Evolutionary conservation across 495 filamentous ascomycete genomes (phyloP), one percentile per base, ranked within the genome.

Genomic region (Tuber microsphaerosporum): DNA sequence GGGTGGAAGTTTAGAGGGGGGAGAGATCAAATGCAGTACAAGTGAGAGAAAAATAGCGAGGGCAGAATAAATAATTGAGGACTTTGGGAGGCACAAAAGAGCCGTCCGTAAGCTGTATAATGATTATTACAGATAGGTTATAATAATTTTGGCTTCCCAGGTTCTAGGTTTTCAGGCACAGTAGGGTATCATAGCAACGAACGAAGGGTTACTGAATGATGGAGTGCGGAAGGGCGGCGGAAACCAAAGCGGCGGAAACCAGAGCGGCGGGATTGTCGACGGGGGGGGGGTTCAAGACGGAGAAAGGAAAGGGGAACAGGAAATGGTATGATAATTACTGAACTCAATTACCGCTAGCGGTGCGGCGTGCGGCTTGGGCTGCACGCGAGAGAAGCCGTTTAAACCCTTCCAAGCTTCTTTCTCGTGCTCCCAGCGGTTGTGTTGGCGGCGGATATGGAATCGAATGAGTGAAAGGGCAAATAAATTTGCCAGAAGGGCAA

Each of bases 281-380:
- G 44, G 71, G 71, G 61, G 44, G 71, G 71, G 61, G 51, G 43
- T 20, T 43, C n/a, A 71, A 74, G 41, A 45, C 44, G 73, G 73
- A 74, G 73, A 45, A 45, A n/a, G 71, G 71, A 31, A 72, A 72
- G 41, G 71, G 45, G 26, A 72, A 46, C 45, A n/a, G 71, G 42
- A 20, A 20, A 46, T 45, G 61, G 73, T n/a, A 31, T 31, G 46
- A 26, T 69, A n/a, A n/a, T n/a, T n/a, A 46, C 48, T 37, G 73
- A 65, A 4, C 26, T 31, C 56, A 65, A 34, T 65, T 65, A 34
- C 56, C 26, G 56, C 56, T 65, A 65, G 56, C 26, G 56, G 56
- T 65, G 56, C 56, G 56, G 56, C 56, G 56, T 65, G 56, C 56
- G 56, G 56, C 56, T 65, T 65, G 26, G 4, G 26, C 56, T 65